Conservation (phyloP, 2,329 filamentous ascomycete species). For the Sclerotinia glacialis region DNA sequence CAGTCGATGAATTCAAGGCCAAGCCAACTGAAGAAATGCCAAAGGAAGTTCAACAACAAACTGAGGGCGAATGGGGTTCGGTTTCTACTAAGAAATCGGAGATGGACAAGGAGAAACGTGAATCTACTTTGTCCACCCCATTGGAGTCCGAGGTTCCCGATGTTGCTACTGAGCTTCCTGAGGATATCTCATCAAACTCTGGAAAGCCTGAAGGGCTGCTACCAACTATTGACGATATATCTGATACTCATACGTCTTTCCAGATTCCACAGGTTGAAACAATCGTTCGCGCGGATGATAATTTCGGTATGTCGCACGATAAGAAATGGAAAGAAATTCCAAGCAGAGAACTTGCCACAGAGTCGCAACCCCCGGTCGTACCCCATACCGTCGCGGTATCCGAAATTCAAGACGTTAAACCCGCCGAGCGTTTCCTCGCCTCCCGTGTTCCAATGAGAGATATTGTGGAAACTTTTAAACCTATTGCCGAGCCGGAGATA, state of each 20-base stretch:
- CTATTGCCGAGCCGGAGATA: background rate
- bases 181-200: constrained; percentile 13
- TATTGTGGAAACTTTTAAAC: background rate
- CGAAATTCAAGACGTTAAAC: constrained; percentile 1
- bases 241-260: constrained; percentile 23
- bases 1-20: constrained; percentile 16
- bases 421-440: constrained; percentile 11
- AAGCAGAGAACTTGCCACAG: constrained; percentile 23
- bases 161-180: constrained; percentile 21
- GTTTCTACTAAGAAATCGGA: constrained; percentile 26
- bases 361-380: constrained; percentile 17
- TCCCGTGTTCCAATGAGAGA: constrained; percentile 8
- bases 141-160: constrained; percentile 20
- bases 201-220: constrained; percentile 18
- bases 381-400: constrained; percentile 3
- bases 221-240: constrained; percentile 18
- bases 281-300: constrained; percentile 14
- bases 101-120: constrained; percentile 27
- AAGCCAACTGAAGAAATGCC: constrained; percentile 17
- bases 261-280: constrained; percentile 23
- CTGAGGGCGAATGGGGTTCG: constrained; percentile 24
- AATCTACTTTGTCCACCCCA: constrained; percentile 27
- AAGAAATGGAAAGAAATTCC: constrained; percentile 31
- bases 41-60: constrained; percentile 22
- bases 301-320: constrained; percentile 28